Conservation (phyloP, 805 yeast genomes). For the Wickerhamiella australiensis region DNA sequence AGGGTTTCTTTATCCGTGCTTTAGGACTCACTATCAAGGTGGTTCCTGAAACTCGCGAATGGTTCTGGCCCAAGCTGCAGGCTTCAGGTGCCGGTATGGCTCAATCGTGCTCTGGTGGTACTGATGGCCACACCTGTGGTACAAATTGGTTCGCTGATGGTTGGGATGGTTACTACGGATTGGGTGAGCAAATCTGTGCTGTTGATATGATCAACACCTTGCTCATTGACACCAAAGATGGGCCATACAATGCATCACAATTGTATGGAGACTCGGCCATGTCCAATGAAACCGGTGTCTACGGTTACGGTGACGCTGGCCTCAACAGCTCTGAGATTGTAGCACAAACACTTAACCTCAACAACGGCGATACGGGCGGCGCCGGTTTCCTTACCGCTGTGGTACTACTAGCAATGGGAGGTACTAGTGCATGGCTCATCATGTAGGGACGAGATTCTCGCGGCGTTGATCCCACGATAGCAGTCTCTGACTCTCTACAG, state of each 20-base stretch:
- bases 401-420: conserved; percentile 45
- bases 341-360: conserved; percentile 17
- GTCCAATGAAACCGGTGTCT: conserved; percentile 14
- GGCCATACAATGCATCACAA: conserved; percentile 22
- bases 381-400: conserved; percentile 77
- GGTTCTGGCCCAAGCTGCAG: conserved; percentile 34
- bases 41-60: conserved; percentile 40
- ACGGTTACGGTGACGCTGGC: conserved; percentile 25
- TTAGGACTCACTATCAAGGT: conserved; percentile 62
- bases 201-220: conserved; percentile 42
- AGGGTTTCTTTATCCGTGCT: conserved; percentile 67
- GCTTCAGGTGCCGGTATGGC: conserved; percentile 65
- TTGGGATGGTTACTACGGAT: conserved; percentile 67
- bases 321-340: conserved; percentile 17
- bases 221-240: conserved; percentile 16
- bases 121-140: conserved; percentile 84
- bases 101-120: conserved; percentile 72
- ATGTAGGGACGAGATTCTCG: neutral
- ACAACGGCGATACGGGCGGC: conserved; percentile 59
- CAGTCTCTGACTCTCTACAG: neutral
- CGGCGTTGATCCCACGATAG: too few relatives aligned
- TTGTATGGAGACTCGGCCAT: conserved; percentile 13
- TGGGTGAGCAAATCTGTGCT: conserved; percentile 87
- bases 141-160: conserved; percentile 53
- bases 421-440: conserved; percentile 48